These are phyloP conservation scores for Debaryomycetaceae sp. DNA, from an alignment of 1,139 yeast species.

Conservation along the genomic window DNA sequence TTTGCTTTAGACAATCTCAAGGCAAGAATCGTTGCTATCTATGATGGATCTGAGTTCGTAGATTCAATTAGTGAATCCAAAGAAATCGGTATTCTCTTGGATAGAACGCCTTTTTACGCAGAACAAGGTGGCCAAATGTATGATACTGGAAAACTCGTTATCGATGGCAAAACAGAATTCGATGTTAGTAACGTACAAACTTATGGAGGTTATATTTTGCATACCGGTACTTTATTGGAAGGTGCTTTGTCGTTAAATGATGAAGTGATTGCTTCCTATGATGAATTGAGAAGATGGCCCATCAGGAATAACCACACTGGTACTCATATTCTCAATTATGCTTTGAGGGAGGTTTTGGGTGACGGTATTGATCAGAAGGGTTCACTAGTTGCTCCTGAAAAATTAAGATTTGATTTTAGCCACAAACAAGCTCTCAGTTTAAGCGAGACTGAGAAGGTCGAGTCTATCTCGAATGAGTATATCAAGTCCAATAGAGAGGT, in stretches of 20 bases:
- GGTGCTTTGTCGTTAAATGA: conserved; percentile 70
- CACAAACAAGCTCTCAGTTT: conserved; percentile 78
- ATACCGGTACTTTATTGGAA: conserved; percentile 81
- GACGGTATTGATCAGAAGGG: conserved; percentile 93
- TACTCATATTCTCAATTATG: conserved; percentile 90
- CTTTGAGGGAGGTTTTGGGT: conserved; percentile 82
- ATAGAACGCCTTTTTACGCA: conserved; percentile 92
- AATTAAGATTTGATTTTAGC: conserved; percentile 92
- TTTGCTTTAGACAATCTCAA: conserved; percentile 63
- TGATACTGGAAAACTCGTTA: conserved; percentile 89
- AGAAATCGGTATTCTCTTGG: conserved; percentile 77
- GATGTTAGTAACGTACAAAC: conserved; percentile 87
- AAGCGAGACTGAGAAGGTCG: conserved; percentile 71
- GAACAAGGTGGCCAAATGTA: conserved; percentile 99
- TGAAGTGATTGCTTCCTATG: conserved; percentile 78
- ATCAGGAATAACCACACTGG: conserved; percentile 97
- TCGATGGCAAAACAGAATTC: conserved; percentile 85
- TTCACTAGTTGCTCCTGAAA: conserved; percentile 92
- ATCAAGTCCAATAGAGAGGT: conserved; percentile 71
- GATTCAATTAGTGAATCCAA: conserved; percentile 33
- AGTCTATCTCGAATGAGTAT: conserved; percentile 66
- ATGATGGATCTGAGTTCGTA: conserved; percentile 63
- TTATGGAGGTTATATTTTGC: conserved; percentile 93
- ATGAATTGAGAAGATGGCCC: conserved; percentile 94
- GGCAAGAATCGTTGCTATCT: conserved; percentile 66